Evolutionary conservation across 2,329 filamentous ascomycete genomes (phyloP), one percentile per base, ranked within the genome.

Genomic region (Epichloe glyceriae): DNA sequence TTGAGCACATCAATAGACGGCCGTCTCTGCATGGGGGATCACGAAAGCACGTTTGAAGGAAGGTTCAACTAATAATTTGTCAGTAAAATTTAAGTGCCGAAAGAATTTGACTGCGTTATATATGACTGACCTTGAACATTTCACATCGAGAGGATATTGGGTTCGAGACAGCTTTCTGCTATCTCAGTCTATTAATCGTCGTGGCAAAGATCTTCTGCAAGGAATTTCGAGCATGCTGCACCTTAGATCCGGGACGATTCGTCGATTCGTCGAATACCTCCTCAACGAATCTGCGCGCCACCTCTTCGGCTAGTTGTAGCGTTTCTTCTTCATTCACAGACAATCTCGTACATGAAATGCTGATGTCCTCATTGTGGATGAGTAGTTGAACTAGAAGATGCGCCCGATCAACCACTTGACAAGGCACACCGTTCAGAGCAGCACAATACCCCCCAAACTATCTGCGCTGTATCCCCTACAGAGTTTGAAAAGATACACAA

Each of bases 401-500:
- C 0, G 91, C 89, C 50, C 90, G 79, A 15, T 83, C 70, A 6
- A 96, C 76, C 10, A 97, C 78, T 5, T 76, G 73, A 17, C 68
- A 61, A 33, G 88, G 83, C 14, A 98, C 81, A 1, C 90, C 90
- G 59, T 95, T 96, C 65, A 95, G 78, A 3, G 82, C 82, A 30
- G 93, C 93, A 62, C 93, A 97, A 66, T 79, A 77, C 30, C 83
- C 86, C 0, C 93, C 93, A 60, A 95, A 94, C 89, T 96, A 14
- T 86, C 85, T 7, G 73, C 80, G 58, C 83, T 91, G 51, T 83
- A 76, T 0, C 90, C 90, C 2, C 71, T 58, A 4, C 67, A 61
- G n/a, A 85, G 68, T 30, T 80, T 84, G 65, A 91, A 95, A 1
- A 95, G 75, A 59, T 86, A 88, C 0, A 78, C 82, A 33, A 89